Percentiles rank a stretch among this genome's conserved stretches.
Conservation (phyloP, 257 asterid species). For the Fraxinus excelsior region DNA sequence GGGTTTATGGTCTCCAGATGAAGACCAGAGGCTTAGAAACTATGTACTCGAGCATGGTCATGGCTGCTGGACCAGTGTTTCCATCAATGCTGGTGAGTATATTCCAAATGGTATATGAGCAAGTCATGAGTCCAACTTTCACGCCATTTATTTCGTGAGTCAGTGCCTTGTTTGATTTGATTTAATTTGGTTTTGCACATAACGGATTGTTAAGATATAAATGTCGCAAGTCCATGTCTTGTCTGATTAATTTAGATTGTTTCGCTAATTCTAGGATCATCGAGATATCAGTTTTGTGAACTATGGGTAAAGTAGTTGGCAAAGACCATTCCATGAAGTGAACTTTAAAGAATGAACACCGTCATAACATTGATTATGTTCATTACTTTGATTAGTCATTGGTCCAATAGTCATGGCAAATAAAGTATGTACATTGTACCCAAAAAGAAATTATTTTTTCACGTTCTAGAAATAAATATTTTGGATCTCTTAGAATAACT, state of each 20-base stretch:
- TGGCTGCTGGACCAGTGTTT: conserved; percentile 81
- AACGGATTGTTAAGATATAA: not conserved
- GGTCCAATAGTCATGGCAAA: conserved; percentile 15
- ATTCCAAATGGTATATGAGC: not conserved
- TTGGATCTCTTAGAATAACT: conserved; percentile 17
- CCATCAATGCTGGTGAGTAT: conserved; percentile 71
- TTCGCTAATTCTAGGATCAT: too few relatives aligned
- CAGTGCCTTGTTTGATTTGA: too few relatives aligned
- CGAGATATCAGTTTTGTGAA: too few relatives aligned
- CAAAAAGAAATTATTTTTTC: conserved; percentile 1
- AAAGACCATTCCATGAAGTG: not conserved
- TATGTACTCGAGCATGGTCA: conserved; percentile 61
- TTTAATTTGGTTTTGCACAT: not conserved
- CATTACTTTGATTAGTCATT: conserved; percentile 23
- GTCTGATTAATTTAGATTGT: not conserved
- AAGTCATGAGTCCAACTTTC: not conserved
- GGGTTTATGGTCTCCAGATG: conserved; percentile 91
- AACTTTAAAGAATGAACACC: not conserved
- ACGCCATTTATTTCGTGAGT: too few relatives aligned
- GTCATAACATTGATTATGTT: conserved; percentile 7
- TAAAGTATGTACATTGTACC: conserved; percentile 3
- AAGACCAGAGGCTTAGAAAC: conserved; percentile 73
- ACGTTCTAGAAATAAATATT: conserved; percentile 3
- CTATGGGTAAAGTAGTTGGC: not conserved
- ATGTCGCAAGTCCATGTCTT: too few relatives aligned